Conservation (phyloP, 2,329 filamentous ascomycete genomes). For the Scytalidium sp. region DNA sequence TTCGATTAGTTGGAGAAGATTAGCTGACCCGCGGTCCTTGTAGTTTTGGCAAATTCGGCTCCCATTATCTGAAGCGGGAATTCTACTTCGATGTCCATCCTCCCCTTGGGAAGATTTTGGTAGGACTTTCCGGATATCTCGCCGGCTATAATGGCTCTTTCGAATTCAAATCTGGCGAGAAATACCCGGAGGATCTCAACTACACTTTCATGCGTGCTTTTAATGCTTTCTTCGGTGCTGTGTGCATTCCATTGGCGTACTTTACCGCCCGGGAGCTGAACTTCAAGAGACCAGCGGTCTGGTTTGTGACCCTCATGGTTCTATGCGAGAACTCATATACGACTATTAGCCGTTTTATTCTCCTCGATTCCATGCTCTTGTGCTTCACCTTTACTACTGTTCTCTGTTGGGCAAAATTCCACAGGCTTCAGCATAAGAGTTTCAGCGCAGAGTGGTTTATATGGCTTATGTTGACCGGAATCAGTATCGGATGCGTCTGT, state of each 20-base stretch:
- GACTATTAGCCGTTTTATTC: conserved; percentile 96
- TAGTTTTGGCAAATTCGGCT: conserved; percentile 95
- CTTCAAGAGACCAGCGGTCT: conserved; percentile 82
- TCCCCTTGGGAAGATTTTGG: conserved; percentile 96
- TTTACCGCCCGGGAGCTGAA: conserved; percentile 90
- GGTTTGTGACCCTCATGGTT: conserved; percentile 95
- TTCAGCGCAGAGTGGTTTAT: conserved; percentile 92
- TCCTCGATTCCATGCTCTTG: conserved; percentile 96
- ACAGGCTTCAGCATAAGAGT: conserved; percentile 78
- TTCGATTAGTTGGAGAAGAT: conserved; percentile 33
- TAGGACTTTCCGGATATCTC: conserved; percentile 91
- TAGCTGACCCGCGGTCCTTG: conserved; percentile 12
- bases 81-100: conserved; percentile 99
- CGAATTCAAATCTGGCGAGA: conserved; percentile 98
- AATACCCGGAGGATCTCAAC: conserved; percentile 88
- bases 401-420: conserved; percentile 96
- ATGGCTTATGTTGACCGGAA: conserved; percentile 89
- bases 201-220: conserved; percentile 99
- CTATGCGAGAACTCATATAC: conserved; percentile 99
- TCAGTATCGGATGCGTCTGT: conserved; percentile 97
- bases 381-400: conserved; percentile 98
- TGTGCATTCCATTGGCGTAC: conserved; percentile 92
- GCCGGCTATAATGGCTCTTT: conserved; percentile 99
- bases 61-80: conserved; percentile 97
- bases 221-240: conserved; percentile 90